These are phyloP conservation scores for Micractinium sp. DNA, from an alignment of 139 green algal species.

Conservation along the genomic window DNA sequence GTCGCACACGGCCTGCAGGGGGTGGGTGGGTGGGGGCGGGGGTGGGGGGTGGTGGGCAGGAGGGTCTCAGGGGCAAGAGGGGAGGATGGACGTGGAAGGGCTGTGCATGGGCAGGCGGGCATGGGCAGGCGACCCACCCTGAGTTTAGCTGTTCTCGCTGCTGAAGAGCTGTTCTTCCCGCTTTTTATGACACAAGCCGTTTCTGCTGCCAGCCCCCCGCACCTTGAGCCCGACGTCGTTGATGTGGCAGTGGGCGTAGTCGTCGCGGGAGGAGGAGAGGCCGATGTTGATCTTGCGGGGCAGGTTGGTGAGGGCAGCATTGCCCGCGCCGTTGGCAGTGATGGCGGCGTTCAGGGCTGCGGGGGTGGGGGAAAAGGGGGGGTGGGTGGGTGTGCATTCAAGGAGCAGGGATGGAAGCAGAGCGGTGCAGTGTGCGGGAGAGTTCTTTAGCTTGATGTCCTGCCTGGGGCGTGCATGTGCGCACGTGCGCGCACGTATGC, in stretches of 20 bases:
- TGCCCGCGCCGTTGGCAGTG: constrained; percentile 75
- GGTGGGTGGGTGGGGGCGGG: too few species aligned
- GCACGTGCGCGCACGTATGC: too few species aligned
- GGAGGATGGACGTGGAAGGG: background rate
- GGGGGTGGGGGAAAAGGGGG: background rate
- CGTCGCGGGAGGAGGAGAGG: constrained; percentile 85
- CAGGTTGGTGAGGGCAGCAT: constrained; percentile 92
- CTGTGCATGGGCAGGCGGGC: background rate
- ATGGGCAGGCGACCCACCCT: too few species aligned
- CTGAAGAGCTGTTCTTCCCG: too few species aligned
- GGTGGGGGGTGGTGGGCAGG: too few species aligned
- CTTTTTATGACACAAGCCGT: too few species aligned
- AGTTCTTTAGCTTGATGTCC: too few species aligned
- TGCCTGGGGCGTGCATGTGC: too few species aligned
- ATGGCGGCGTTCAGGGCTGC: constrained; percentile 78
- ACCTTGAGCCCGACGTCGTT: constrained; percentile 95
- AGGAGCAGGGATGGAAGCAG: too few species aligned
- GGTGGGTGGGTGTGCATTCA: background rate
- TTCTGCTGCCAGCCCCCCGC: background rate
- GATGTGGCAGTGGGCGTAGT: constrained; percentile 98
- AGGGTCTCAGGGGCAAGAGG: too few species aligned
- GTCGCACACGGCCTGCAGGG: constrained; percentile 65
- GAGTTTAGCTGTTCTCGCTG: too few species aligned
- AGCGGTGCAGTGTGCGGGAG: too few species aligned
- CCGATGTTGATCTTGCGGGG: constrained; percentile 97